Evolutionary conservation across 2,329 filamentous ascomycete species (phyloP).

Genomic region (Coniochaeta pulveracea): DNA sequence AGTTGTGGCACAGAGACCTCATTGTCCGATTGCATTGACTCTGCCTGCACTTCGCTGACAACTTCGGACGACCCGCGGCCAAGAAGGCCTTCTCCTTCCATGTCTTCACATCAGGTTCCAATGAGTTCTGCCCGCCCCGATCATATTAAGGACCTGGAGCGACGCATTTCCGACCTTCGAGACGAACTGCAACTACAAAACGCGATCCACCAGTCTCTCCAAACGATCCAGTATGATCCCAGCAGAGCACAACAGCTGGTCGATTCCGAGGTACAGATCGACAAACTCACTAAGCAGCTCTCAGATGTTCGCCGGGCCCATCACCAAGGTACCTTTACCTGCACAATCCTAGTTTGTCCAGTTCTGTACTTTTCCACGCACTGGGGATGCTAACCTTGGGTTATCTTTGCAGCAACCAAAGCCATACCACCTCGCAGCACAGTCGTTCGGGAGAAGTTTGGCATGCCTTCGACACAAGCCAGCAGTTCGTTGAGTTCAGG

Average conservation of each 20-base stretch:
- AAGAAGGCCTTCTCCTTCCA: too few species aligned
- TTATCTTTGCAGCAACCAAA: not conserved
- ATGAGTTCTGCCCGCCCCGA: too few species aligned
- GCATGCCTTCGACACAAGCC: not conserved
- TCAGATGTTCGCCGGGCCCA: conserved; percentile 5
- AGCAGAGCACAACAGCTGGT: conserved; percentile 17
- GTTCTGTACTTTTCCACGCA: conserved; percentile 1
- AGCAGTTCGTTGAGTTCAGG: not conserved
- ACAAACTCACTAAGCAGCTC: conserved; percentile 19
- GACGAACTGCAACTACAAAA: too few species aligned
- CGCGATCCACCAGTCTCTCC: too few species aligned
- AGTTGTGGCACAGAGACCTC: too few species aligned
- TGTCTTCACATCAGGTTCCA: too few species aligned
- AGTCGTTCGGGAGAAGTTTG: not conserved
- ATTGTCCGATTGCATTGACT: too few species aligned
- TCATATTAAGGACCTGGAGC: too few species aligned
- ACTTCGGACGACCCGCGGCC: too few species aligned
- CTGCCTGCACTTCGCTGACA: too few species aligned
- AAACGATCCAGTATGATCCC: too few species aligned
- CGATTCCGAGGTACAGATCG: conserved; percentile 12
- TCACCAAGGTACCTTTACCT: conserved; percentile 3
- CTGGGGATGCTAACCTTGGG: not conserved
- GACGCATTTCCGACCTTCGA: too few species aligned
- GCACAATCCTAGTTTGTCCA: conserved; percentile 2
- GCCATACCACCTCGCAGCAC: not conserved